These are phyloP conservation scores for Batrachochytrium dendrobatidis DNA, from an alignment of 371 early-diverging fungal genomes.

Conservation along the genomic window DNA sequence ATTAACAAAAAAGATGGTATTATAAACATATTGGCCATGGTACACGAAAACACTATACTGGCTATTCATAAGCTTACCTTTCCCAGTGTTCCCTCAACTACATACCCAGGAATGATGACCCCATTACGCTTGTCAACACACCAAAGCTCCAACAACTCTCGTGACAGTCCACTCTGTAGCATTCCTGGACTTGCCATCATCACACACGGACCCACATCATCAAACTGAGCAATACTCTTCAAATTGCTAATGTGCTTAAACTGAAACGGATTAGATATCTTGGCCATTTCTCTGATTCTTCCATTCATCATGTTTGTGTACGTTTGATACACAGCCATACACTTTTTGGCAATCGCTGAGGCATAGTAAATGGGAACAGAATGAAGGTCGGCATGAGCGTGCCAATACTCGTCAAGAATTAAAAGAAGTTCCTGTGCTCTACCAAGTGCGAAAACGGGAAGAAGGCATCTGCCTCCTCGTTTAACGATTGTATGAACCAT, in stretches of 20 bases:
- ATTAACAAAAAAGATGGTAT: not conserved
- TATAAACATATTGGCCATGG: not conserved
- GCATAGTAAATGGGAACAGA: conserved; percentile 98
- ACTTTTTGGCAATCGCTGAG: conserved; percentile 94
- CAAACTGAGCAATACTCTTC: conserved; percentile 87
- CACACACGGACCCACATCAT: conserved; percentile 98
- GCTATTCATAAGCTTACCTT: conserved; percentile 58
- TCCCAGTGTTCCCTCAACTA: conserved; percentile 98
- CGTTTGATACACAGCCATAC: conserved; percentile 95
- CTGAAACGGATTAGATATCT: conserved; percentile 93
- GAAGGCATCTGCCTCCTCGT: conserved; percentile 95
- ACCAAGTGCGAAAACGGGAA: conserved; percentile 99
- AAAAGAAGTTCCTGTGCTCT: conserved; percentile 98
- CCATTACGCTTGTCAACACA: conserved; percentile 94
- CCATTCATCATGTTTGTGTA: conserved; percentile 99
- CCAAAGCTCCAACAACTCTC: conserved; percentile 99
- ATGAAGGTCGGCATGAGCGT: conserved; percentile 89
- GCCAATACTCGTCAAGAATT: conserved; percentile 99
- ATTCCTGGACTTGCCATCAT: conserved; percentile 99
- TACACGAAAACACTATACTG: too few relatives aligned
- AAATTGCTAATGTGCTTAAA: conserved; percentile 97
- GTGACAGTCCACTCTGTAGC: conserved; percentile 93
- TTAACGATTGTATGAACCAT: conserved; percentile 90
- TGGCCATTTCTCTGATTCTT: conserved; percentile 87
- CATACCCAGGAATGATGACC: conserved; percentile 97